A percentile compares a stretch with the other conserved stretches of the same genome.
These are phyloP conservation scores for Tylopilus sp. DNA, from an alignment of 768 basidiomycete species.

Conservation along the genomic window DNA sequence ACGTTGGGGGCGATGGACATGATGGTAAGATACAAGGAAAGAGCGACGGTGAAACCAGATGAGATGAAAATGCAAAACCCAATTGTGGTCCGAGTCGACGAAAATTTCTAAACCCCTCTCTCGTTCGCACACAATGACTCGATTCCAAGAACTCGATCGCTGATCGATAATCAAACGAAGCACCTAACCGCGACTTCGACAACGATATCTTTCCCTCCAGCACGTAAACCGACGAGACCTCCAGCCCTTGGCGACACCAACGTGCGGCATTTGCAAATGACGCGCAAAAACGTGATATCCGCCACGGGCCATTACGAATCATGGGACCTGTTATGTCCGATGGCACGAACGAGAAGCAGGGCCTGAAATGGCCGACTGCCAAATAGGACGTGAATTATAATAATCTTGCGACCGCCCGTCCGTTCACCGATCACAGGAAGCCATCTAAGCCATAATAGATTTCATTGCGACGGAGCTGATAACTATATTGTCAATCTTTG, in stretches of 20 bases:
- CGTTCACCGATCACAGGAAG: too few relatives aligned
- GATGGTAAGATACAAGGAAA: neutral
- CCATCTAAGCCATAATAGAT: constrained; percentile 41
- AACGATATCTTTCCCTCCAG: too few relatives aligned
- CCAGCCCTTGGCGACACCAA: too few relatives aligned
- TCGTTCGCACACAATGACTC: neutral
- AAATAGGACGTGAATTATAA: neutral
- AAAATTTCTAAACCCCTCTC: neutral
- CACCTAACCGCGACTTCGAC: neutral
- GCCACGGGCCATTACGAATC: too few relatives aligned
- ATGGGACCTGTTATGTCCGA: too few relatives aligned
- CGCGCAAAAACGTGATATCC: too few relatives aligned
- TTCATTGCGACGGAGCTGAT: constrained; percentile 83
- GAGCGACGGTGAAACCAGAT: neutral
- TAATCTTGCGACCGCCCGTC: neutral
- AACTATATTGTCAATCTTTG: constrained; percentile 61
- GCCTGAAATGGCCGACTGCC: neutral
- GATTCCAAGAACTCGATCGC: too few relatives aligned
- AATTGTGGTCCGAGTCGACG: neutral
- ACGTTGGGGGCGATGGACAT: constrained; percentile 14
- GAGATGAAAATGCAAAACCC: neutral
- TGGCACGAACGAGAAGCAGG: neutral
- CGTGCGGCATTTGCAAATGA: neutral
- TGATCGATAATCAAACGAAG: neutral
- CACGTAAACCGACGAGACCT: too few relatives aligned